A percentile compares a stretch with the other conserved stretches of the same genome.
These are phyloP conservation scores for Chaetomium fimeti DNA, from an alignment of 495 filamentous ascomycete species.

Conservation along the genomic window DNA sequence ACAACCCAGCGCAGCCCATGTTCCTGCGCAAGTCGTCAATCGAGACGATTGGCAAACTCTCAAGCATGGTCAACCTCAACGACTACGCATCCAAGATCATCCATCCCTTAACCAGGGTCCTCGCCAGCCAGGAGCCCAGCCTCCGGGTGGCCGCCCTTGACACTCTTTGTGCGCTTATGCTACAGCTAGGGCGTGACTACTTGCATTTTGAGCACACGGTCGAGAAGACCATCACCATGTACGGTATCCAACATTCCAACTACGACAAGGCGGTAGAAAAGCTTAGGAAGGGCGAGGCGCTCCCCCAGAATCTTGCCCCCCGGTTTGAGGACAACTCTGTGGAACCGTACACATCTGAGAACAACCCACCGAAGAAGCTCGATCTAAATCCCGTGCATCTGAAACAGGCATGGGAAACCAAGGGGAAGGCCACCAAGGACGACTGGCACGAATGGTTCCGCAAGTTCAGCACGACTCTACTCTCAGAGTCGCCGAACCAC, in stretches of 20 bases:
- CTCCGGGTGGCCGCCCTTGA: conserved; percentile 86
- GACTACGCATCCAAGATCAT: conserved; percentile 95
- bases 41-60: conserved; percentile 92
- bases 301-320: conserved; percentile 91
- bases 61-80: conserved; percentile 93
- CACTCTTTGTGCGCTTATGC: conserved; percentile 90
- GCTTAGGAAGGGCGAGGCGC: conserved; percentile 85
- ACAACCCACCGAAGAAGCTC: conserved; percentile 79
- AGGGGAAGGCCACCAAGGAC: conserved; percentile 89
- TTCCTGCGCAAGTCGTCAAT: conserved; percentile 83
- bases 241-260: conserved; percentile 77
- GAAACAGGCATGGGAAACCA: conserved; percentile 95
- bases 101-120: conserved; percentile 78
- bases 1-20: conserved; percentile 73
- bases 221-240: conserved; percentile 67
- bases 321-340: conserved; percentile 74
- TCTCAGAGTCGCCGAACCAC: conserved; percentile 94
- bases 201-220: conserved; percentile 88
- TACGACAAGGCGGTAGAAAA: conserved; percentile 90
- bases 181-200: conserved; percentile 93
- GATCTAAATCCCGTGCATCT: conserved; percentile 96
- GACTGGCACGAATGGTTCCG: conserved; percentile 99
- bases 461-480: conserved; percentile 88
- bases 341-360: conserved; percentile 75
- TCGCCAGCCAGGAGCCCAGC: conserved; percentile 66